phyloP scores from a whole-genome alignment of 2,329 filamentous ascomycete species.

The Coniochaeta prunicola region DNA sequence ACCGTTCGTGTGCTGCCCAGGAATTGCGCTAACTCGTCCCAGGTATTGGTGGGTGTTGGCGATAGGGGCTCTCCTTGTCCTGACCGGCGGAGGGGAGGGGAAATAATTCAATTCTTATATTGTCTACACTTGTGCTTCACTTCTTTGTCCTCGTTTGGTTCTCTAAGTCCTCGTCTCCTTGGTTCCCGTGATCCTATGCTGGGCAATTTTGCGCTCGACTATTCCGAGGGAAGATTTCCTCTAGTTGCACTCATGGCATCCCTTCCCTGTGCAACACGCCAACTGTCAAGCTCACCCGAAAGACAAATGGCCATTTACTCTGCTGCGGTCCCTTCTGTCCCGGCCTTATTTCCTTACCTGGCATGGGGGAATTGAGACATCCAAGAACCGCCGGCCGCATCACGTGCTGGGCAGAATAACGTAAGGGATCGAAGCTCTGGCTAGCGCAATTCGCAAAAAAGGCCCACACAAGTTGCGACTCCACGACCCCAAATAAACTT shows the following conservation, averaged over 20 bases:
- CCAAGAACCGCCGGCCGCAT: background rate
- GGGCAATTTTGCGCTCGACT: background rate
- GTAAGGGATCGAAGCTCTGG: background rate
- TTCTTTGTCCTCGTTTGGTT: background rate
- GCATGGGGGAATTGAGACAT: background rate
- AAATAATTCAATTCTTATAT: slow-evolving; percentile 30
- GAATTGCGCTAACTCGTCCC: slow-evolving; percentile 23
- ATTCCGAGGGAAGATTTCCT: background rate
- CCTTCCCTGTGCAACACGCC: background rate
- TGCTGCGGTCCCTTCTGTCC: background rate
- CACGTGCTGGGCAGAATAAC: background rate
- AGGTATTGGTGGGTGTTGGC: slow-evolving; percentile 63
- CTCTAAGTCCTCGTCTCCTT: background rate
- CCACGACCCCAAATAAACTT: background rate
- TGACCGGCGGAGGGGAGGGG: slow-evolving; percentile 44
- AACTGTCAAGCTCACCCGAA: background rate
- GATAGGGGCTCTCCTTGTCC: slow-evolving; percentile 43
- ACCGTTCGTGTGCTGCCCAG: background rate
- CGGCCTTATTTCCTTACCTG: background rate
- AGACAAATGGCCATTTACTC: background rate
- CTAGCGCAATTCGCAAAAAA: background rate
- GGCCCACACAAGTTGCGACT: background rate
- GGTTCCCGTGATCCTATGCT: background rate
- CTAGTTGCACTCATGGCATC: background rate
- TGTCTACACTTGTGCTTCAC: background rate